Evolutionary conservation across 768 basidiomycete species (phyloP), one percentile per base, ranked within the genome.

Genomic region (Russula emetica): DNA sequence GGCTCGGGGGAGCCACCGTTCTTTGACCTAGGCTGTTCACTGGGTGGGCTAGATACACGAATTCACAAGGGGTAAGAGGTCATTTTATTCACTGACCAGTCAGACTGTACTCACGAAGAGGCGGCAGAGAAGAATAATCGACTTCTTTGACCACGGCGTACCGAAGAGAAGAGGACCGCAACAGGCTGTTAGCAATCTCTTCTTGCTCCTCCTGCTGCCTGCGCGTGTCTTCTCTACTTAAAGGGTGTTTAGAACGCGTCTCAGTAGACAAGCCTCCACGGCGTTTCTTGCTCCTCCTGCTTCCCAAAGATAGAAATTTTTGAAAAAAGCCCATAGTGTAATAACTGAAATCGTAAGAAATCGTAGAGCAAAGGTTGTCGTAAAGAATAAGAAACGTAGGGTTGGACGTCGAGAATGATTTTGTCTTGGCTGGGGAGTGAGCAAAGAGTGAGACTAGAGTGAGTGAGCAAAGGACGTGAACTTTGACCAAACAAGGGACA

Each of bases 131-230:
- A 26, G 77, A 70, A 69, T 85, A 82, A 69, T 85, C 82, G 10
- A 80, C 72, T 68, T 85, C 85, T 9, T 82, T 73, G 34, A 82
- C 81, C 36, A 83, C 80, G 5, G 81, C 77, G 73, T 79, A 86
- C 52, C 86, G 83, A 44, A 86, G 81, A 5, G 90, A 90, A 16
- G 87, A 85, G 1, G 89, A 89, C 50, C 90, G 83, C 40, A 92
- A 72, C 16, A 92, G 78, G 6, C 78, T 76, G 64, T 74, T 79
- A 22, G 77, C 77, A 26, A 75, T 77, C 42, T 74, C 76, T 66
- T 86, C 84, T 51, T 84, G 82, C 45, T 86, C 84, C 38, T 84
- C 80, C 53, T 80, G 69, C 53, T 71, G 62, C 59, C 49, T 63
- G 28, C 57, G 55, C 34, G 44, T 36, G 14, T 69, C 62, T 47